phyloP scores from a whole-genome alignment of 495 filamentous ascomycete species.

The Rhypophila decipiens region DNA sequence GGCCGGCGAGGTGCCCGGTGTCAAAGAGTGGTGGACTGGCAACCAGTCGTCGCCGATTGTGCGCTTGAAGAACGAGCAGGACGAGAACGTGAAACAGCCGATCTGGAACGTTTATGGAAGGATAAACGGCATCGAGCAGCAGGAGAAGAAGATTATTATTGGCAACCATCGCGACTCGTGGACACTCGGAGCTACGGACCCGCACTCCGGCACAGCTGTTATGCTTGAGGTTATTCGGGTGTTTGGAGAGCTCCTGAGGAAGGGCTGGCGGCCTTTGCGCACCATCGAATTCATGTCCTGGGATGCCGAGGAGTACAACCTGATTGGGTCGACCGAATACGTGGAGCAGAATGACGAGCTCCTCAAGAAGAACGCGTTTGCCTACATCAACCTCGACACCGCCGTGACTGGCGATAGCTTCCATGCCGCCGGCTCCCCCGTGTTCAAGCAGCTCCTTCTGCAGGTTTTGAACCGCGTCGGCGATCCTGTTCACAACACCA shows the following conservation, averaged over 20 bases:
- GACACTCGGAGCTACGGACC: conserved; percentile 81
- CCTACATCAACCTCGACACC: conserved; percentile 90
- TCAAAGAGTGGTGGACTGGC: conserved; percentile 79
- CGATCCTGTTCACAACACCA: conserved; percentile 67
- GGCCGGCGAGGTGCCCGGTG: conserved; percentile 65
- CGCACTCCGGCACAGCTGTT: conserved; percentile 83
- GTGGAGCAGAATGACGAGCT: conserved; percentile 84
- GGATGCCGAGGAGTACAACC: conserved; percentile 90
- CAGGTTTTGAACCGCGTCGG: conserved; percentile 64
- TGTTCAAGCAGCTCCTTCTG: conserved; percentile 65
- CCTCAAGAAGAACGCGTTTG: conserved; percentile 66
- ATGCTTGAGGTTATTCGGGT: conserved; percentile 82
- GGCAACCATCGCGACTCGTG: conserved; percentile 93
- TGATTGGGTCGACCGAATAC: conserved; percentile 91
- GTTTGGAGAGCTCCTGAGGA: conserved; percentile 65
- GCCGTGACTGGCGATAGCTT: conserved; percentile 72
- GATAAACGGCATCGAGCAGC: conserved; percentile 75
- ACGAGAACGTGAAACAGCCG: conserved; percentile 71
- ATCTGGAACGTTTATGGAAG: conserved; percentile 87
- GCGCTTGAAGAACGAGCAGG: conserved; percentile 80
- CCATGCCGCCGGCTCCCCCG: conserved; percentile 67
- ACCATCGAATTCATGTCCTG: conserved; percentile 93
- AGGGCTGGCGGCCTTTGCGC: conserved; percentile 85
- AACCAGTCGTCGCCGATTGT: conserved; percentile 68
- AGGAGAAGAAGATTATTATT: conserved; percentile 79